phyloP scores from a whole-genome alignment of 805 yeast genomes.

The Nakazawaea wickerhamii region DNA sequence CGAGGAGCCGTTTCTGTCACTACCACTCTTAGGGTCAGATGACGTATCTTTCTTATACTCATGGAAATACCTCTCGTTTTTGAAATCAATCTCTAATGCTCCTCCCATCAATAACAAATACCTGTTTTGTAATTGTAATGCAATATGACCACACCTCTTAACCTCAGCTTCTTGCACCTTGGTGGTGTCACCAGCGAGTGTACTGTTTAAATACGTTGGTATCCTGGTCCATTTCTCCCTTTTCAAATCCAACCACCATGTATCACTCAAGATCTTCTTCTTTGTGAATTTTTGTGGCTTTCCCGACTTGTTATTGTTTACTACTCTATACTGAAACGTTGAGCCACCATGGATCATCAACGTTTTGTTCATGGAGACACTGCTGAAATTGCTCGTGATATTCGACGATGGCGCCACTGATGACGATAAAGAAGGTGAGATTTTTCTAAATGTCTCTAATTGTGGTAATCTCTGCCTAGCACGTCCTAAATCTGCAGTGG shows the following conservation, averaged over 20 bases:
- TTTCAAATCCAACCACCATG: slow-evolving; percentile 45
- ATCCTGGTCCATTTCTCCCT: slow-evolving; percentile 34
- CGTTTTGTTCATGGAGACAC: slow-evolving; percentile 15
- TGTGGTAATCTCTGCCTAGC: not conserved
- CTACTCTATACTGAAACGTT: slow-evolving; percentile 20
- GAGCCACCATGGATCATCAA: slow-evolving; percentile 29
- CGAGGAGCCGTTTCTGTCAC: slow-evolving; percentile 3
- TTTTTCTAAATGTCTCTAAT: not conserved
- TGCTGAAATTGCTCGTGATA: slow-evolving; percentile 1
- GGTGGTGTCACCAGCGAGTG: not conserved
- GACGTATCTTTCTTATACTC: slow-evolving; percentile 11
- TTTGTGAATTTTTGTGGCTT: slow-evolving; percentile 16
- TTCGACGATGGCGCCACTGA: not conserved
- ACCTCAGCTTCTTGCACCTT: slow-evolving; percentile 7
- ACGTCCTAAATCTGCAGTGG: not conserved
- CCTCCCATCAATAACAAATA: slow-evolving; percentile 12
- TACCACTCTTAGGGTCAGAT: slow-evolving; percentile 4
- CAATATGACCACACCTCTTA: slow-evolving; percentile 12
- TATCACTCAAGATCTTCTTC: slow-evolving; percentile 35
- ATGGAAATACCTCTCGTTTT: slow-evolving; percentile 6
- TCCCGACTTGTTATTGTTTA: slow-evolving; percentile 17
- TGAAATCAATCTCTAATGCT: slow-evolving; percentile 11
- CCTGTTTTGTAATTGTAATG: slow-evolving; percentile 3
- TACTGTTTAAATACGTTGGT: slow-evolving; percentile 6
- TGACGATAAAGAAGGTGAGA: slow-evolving; percentile 2